A percentile compares a stretch with the other conserved stretches of the same genome.
phyloP scores from a whole-genome alignment of 176 grass and related monocot species.

The Tillandsia fasciculata region DNA sequence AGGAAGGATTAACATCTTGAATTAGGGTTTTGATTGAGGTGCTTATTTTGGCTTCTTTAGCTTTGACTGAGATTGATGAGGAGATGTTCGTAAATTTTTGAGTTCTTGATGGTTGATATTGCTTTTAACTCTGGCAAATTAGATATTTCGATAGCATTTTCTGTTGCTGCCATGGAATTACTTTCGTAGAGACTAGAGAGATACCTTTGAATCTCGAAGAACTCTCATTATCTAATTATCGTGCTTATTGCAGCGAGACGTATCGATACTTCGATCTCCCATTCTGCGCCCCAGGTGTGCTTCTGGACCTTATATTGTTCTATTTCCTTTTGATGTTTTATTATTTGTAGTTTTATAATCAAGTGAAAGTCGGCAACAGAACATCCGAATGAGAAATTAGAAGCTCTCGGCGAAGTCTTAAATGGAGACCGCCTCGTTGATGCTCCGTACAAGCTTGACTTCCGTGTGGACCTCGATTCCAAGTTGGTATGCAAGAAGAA shows the following conservation, averaged over 20 bases:
- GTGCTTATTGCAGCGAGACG: constrained; percentile 1
- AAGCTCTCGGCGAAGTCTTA: constrained; percentile 11
- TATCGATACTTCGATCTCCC: constrained; percentile 13
- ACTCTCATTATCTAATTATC: neutral
- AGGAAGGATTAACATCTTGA: too few relatives aligned
- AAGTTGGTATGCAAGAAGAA: constrained; percentile 10
- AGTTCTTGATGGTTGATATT: too few relatives aligned
- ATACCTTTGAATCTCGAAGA: neutral
- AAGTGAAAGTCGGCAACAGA: neutral
- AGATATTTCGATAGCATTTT: too few relatives aligned
- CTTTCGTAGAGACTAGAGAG: neutral
- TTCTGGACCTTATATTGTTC: neutral
- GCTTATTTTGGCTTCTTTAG: too few relatives aligned
- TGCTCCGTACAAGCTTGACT: constrained; percentile 9
- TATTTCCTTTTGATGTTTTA: neutral
- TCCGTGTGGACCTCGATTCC: neutral
- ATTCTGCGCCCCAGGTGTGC: constrained; percentile 2
- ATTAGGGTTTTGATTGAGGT: too few relatives aligned
- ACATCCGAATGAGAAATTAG: constrained; percentile 1
- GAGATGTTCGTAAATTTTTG: too few relatives aligned
- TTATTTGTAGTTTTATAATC: neutral
- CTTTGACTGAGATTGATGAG: too few relatives aligned
- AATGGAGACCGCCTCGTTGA: constrained; percentile 10
- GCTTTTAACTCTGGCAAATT: too few relatives aligned
- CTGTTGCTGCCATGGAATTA: neutral